Evolutionary conservation across 192 early-diverging fungal species (phyloP).

Genomic region (Coemansia javaensis): DNA sequence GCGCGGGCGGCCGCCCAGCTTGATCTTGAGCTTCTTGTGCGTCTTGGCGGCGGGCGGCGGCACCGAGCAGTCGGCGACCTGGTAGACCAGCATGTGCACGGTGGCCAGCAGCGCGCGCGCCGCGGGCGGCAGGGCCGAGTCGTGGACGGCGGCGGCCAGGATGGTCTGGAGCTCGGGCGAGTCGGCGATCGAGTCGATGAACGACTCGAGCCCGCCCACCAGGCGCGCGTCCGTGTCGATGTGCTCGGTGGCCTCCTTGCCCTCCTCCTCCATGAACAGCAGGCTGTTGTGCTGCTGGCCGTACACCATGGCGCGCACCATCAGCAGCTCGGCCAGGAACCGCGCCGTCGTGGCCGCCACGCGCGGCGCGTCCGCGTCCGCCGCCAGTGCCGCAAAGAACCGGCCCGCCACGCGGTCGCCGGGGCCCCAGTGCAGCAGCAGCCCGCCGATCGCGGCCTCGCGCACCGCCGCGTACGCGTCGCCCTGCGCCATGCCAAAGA

Average conservation of each 20-base stretch:
- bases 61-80: conserved; percentile 29
- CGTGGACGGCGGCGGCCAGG: conserved; percentile 23
- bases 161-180: conserved; percentile 24
- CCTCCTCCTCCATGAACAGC: conserved; percentile 30
- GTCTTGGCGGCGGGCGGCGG: conserved; percentile 16
- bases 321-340: conserved; percentile 8
- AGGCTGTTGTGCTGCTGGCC: conserved; percentile 46
- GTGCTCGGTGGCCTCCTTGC: conserved; percentile 21
- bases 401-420: conserved; percentile 22
- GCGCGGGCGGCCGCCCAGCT: conserved; percentile 13
- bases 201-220: conserved; percentile 37
- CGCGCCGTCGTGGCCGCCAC: conserved; percentile 6
- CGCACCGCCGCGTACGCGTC: conserved; percentile 72
- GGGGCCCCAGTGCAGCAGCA: conserved; percentile 71
- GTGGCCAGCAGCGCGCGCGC: conserved; percentile 21
- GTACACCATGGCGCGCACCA: conserved; percentile 35
- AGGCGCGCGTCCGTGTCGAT: conserved; percentile 45
- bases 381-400: conserved; percentile 20
- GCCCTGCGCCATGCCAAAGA: conserved; percentile 65
- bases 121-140: conserved; percentile 14
- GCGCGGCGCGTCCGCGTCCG: conserved; percentile 7
- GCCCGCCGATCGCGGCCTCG: conserved; percentile 64
- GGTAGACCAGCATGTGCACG: conserved; percentile 34
- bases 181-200: conserved; percentile 30
- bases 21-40: conserved; percentile 44